phyloP scores from a whole-genome alignment of 2,329 filamentous ascomycete genomes.

The Penicillium aurantiogriseum region DNA sequence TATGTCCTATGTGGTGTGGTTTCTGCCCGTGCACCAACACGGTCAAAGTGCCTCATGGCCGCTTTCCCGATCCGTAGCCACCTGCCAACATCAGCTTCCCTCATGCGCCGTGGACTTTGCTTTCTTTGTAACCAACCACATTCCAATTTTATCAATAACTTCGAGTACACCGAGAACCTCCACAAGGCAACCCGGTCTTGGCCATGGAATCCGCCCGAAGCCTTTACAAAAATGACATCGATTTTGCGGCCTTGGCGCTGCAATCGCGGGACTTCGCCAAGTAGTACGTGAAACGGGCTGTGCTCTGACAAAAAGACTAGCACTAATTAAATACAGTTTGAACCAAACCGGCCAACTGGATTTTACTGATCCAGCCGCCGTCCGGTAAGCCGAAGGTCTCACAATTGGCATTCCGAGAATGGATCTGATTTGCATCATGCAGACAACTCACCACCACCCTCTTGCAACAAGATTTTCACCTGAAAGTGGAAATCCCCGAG shows the following conservation, averaged over 20 bases:
- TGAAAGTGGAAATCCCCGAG: conserved; percentile 68
- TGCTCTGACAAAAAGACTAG: background rate
- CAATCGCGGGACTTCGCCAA: conserved; percentile 60
- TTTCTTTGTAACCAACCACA: background rate
- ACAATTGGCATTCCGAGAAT: background rate
- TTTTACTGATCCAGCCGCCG: conserved; percentile 73
- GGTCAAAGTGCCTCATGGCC: background rate
- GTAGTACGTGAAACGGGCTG: conserved; percentile 42
- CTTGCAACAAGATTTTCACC: conserved; percentile 70
- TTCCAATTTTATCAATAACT: background rate
- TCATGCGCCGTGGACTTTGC: background rate
- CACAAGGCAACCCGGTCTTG: background rate
- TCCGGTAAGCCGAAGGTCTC: conserved; percentile 56
- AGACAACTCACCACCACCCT: conserved; percentile 74
- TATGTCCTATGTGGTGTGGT: background rate
- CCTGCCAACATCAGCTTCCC: background rate
- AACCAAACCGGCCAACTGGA: conserved; percentile 64
- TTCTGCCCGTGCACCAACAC: background rate
- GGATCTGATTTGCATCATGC: conserved; percentile 12
- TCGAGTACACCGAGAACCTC: background rate
- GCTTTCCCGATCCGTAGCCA: background rate
- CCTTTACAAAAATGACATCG: conserved; percentile 58
- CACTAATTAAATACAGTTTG: conserved; percentile 40
- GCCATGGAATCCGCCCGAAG: conserved; percentile 40
- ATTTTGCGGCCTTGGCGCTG: conserved; percentile 62